Base-by-base conservation (phyloP, 108 stramenopile genomes). In the Fistulifera pelliculosa region DNA sequence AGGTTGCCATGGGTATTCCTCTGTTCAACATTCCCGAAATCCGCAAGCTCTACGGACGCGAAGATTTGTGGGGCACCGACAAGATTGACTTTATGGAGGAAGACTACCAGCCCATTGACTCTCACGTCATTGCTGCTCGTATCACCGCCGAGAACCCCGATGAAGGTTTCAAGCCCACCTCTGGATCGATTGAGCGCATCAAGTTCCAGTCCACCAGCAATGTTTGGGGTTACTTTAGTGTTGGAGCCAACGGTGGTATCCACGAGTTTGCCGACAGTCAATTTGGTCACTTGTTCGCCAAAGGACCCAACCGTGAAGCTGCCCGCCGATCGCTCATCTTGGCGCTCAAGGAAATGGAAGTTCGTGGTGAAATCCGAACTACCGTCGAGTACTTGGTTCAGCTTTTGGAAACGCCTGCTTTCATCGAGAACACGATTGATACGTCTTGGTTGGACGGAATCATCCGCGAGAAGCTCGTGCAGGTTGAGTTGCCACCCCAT, bases 101-200 rank as follows among this genome's bases (percentile, higher is more conserved):
- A 59, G 76, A 80, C 43, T 98, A 98, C 71, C 62, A 58, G 27
- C 74, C 71, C 43, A 75, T 93, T 54, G 75, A 94, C 31, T 63
- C 76, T 38, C 96, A 97, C 60, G 84, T 96, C 38, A 95, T 98
- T 65, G 97, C 97, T n/a, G 97, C 95, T 14, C 94, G 97, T 67
- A 95, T 98, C 71, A 98, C 97, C 28, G 97, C 97, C 39, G 97
- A 98, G 61, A 98, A 98, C 68, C 97, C 97, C 19, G 97, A 98
- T 66, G 97, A 96, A 68, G 94, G 95, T 56, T 98, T 98, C 85
- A 96, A 98, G 79, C 97, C 97, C 44, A 96, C 97, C 14, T 93
- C 95, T 23, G 97, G 97, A 52, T 76, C 74, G 19, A 94, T 98
- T 55, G 94, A 95, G 63, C 87, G 95, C 21, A 94, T 98, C 72